Evolutionary conservation across 2,329 filamentous ascomycete genomes (phyloP), one percentile per base, ranked within the genome.

Genomic region (Nannizziopsis arthrosporioides): DNA sequence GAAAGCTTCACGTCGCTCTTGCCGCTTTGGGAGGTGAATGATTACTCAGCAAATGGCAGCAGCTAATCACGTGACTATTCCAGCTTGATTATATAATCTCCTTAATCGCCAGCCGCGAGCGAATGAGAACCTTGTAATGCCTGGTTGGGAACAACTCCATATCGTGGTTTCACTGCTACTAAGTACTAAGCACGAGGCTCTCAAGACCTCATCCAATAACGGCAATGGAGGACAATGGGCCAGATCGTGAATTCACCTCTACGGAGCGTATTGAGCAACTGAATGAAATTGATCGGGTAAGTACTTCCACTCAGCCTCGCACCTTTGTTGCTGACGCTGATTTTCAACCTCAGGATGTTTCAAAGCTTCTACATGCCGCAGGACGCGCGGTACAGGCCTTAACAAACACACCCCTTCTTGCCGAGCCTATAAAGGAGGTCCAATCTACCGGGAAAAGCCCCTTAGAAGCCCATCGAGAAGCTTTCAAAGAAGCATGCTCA

Each of bases 191-290:
- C 6, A 30, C 30, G 31, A 5, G n/a, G 12, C 12, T n/a, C 5
- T 14, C 10, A 30, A 42, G 5, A 9, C 12, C 18, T 11, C 12
- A n/a, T 8, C 27, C 15, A 19, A 8, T 45, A 34, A 18, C 9
- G 19, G 39, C 12, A 45, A 59, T 57, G 46, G 48, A 53, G 8
- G 44, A 55, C 27, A 53, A 60, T 36, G 42, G 58, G 42, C 51
- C 59, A 6, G 56, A 63, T 45, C 54, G 61, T 37, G 59, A 57
- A n/a, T 84, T 89, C 55, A 84, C 80, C 8, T 76, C 83, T 31
- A 76, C 82, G 36, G 84, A 93, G 62, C 85, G 84, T 54, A 87
- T 94, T 54, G 73, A 81, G 49, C 85, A 93, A 59, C 77, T 94
- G 48, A 83, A 81, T 56, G 78, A 82, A 37, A 84, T 94, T 57